Evolutionary conservation across 208 protist species (phyloP).

Genomic region (Trypanosoma mega): DNA sequence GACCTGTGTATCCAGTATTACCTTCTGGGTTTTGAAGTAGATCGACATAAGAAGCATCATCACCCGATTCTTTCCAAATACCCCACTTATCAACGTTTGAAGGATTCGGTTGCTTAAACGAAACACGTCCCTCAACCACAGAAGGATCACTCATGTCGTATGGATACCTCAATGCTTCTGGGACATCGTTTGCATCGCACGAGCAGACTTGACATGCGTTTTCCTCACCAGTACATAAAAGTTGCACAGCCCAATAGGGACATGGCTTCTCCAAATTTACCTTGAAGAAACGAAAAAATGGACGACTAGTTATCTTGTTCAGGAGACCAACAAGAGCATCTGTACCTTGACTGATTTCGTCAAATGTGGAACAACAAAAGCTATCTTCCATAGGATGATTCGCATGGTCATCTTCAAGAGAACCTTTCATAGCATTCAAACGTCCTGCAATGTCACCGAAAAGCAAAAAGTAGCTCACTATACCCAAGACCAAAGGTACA

Average conservation of each 20-base stretch:
- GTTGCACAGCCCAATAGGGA: slow-evolving; percentile 83
- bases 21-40: slow-evolving; percentile 78
- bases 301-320: slow-evolving; percentile 65
- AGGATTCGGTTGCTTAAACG: slow-evolving; percentile 24
- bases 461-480: neutral
- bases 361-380: slow-evolving; percentile 64
- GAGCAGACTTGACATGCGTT: slow-evolving; percentile 82
- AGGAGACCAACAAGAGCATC: slow-evolving; percentile 43
- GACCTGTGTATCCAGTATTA: slow-evolving; percentile 86
- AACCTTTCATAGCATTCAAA: neutral
- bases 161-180: slow-evolving; percentile 47
- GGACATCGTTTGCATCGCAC: slow-evolving; percentile 74
- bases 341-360: slow-evolving; percentile 46
- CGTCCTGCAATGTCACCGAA: neutral
- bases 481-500: neutral
- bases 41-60: slow-evolving; percentile 73
- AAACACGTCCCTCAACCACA: slow-evolving; percentile 34
- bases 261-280: slow-evolving; percentile 79
- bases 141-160: slow-evolving; percentile 81
- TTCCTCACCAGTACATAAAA: slow-evolving; percentile 74
- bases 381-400: slow-evolving; percentile 31
- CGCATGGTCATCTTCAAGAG: neutral
- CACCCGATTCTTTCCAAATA: slow-evolving; percentile 39
- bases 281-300: slow-evolving; percentile 91
- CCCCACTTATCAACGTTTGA: slow-evolving; percentile 60